Base-by-base conservation (phyloP, 2,329 filamentous ascomycete species). In the Lachnellula arida region DNA sequence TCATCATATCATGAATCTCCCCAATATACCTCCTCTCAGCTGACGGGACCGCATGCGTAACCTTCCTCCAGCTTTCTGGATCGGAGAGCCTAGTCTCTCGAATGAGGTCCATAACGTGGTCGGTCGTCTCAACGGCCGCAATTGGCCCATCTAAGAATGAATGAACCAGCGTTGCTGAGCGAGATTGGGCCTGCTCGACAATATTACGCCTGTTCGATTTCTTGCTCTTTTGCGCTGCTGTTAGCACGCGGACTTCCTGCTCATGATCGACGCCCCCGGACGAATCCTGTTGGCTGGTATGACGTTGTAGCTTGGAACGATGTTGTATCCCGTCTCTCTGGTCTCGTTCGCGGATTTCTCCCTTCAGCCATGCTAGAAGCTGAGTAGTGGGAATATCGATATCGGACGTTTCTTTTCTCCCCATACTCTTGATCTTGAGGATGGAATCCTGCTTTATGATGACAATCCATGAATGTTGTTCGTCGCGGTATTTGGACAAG, bases 181-280 rank as follows among this genome's bases (percentile, higher is more conserved):
- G 78, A 55, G 68, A 70, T 72, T 84, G 84, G 59, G 87, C 87
- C 62, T 92, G 88, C 69, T 96, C 90, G 48, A 97, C 86, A 49
- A 97, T 91, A 28, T 86, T 86, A 67, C 86, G 85, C 52, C 93
- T 85, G 73, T 96, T 97, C 60, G 88, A 89, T 75, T 97, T 97
- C 73, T 96, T 97, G 71, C 86, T 91, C 65, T 87, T 85, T 49
- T 91, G 92, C 55, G 89, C 87, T 1, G 89, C 84, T 5, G 91
- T 81, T 4, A 97, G 79, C n/a, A 97, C 87, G 58, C 88, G 86
- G 46, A 97, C 91, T 54, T 93, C 88, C 63, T 88, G 86, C 56
- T 84, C 80, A 53, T 78, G 74, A 44, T 81, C 75, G 52, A 63
- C 64, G 5, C 34, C 32, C 12, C 50, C 46, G 5, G 46, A 52